Evolutionary conservation across 1,139 yeast species (phyloP).

Genomic region (Geotrichum klebahnii): DNA sequence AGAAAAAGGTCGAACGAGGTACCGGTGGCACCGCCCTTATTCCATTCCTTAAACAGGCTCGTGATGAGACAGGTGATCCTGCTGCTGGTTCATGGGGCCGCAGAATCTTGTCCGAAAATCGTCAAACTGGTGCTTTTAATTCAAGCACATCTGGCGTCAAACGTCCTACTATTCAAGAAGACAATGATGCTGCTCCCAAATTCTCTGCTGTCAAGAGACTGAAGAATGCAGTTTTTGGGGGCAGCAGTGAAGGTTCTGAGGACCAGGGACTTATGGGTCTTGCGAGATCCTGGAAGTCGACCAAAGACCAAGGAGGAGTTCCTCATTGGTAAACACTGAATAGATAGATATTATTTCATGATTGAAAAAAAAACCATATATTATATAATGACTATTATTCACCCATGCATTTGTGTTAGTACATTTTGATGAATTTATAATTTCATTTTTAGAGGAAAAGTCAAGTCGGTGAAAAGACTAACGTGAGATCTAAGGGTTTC

Average conservation of each 20-base stretch:
- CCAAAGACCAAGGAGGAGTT: slow-evolving; percentile 28
- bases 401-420: too few species aligned
- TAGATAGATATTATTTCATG: too few species aligned
- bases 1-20: slow-evolving; percentile 51
- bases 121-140: slow-evolving; percentile 6
- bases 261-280: slow-evolving; percentile 26
- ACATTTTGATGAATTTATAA: too few species aligned
- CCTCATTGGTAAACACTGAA: slow-evolving; percentile 33
- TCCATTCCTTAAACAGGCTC: slow-evolving; percentile 88
- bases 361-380: too few species aligned
- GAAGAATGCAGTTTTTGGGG: slow-evolving; percentile 16
- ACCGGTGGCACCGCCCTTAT: slow-evolving; percentile 92
- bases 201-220: slow-evolving; percentile 11
- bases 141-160: background rate
- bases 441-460: too few species aligned
- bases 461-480: too few species aligned
- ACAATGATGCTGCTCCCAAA: background rate
- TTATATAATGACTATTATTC: too few species aligned
- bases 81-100: slow-evolving; percentile 91
- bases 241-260: slow-evolving; percentile 7
- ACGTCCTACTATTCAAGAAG: slow-evolving; percentile 1
- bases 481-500: too few species aligned
- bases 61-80: slow-evolving; percentile 91
- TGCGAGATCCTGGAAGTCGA: slow-evolving; percentile 30
- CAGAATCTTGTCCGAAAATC: slow-evolving; percentile 55